These are phyloP conservation scores for Cokeromyces recurvatus DNA, from an alignment of 371 early-diverging fungal species.

Conservation along the genomic window DNA sequence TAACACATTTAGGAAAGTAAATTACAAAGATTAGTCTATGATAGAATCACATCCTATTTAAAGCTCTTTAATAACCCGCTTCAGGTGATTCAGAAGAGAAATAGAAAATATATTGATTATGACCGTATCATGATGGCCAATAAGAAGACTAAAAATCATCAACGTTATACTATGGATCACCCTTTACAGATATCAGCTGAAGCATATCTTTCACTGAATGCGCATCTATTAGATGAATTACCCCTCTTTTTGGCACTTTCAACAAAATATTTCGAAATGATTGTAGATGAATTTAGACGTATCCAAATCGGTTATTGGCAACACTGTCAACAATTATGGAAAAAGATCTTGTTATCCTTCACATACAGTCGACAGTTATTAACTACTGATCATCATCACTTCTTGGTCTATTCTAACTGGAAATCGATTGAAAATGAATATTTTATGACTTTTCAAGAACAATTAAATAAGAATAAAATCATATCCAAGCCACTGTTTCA, in stretches of 20 bases:
- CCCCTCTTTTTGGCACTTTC: conserved; percentile 64
- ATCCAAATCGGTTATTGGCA: conserved; percentile 29
- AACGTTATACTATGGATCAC: too few relatives aligned
- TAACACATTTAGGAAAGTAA: too few relatives aligned
- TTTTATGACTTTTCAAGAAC: too few relatives aligned
- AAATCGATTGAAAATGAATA: too few relatives aligned
- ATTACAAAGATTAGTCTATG: conserved; percentile 52
- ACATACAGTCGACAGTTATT: too few relatives aligned
- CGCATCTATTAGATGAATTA: conserved; percentile 72
- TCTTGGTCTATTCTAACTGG: too few relatives aligned
- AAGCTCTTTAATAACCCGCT: conserved; percentile 62
- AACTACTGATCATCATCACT: too few relatives aligned
- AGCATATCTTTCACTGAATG: conserved; percentile 69
- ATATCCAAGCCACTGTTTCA: too few relatives aligned
- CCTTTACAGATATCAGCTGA: conserved; percentile 65
- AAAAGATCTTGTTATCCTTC: too few relatives aligned
- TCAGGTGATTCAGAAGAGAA: conserved; percentile 76
- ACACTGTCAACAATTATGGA: too few relatives aligned
- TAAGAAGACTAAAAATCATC: conserved; percentile 57
- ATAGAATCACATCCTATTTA: conserved; percentile 55
- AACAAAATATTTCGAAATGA: conserved; percentile 56
- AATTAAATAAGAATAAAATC: too few relatives aligned
- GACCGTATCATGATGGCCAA: conserved; percentile 60
- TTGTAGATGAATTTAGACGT: conserved; percentile 51
- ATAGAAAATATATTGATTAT: conserved; percentile 72